Percentiles rank a stretch among this genome's conserved stretches.
Evolutionary conservation across 2,329 filamentous ascomycete genomes (phyloP).

Genomic region (Dactylonectria estremocensis): DNA sequence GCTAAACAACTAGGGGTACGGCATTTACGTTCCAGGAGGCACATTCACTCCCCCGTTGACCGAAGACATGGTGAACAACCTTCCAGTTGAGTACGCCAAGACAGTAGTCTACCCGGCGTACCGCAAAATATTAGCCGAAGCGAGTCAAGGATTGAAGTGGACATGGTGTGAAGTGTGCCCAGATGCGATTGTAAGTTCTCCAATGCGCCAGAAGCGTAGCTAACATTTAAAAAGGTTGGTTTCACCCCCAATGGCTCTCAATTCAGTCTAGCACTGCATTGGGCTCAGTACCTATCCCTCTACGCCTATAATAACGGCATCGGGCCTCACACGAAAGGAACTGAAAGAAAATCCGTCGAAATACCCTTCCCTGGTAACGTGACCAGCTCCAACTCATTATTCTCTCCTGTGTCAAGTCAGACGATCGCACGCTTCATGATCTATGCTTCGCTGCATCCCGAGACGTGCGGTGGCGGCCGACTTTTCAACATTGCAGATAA

Average conservation of each 20-base stretch:
- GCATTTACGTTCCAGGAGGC: constrained; percentile 54
- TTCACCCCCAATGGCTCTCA: constrained; percentile 57
- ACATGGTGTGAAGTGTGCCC: constrained; percentile 57
- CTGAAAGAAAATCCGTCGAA: not conserved
- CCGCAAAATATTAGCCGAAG: constrained; percentile 47
- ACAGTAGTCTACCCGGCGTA: constrained; percentile 54
- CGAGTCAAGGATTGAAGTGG: constrained; percentile 50
- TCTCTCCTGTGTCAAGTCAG: constrained; percentile 51
- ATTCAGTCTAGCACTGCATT: constrained; percentile 55
- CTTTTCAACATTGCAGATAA: constrained; percentile 53
- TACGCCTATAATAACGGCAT: constrained; percentile 49
- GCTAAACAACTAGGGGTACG: constrained; percentile 51
- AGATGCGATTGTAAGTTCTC: constrained; percentile 49
- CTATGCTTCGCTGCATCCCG: constrained; percentile 48
- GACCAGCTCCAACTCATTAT: constrained; percentile 37
- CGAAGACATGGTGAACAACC: constrained; percentile 51
- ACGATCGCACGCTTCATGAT: constrained; percentile 51
- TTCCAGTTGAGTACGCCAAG: constrained; percentile 52
- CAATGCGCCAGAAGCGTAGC: too few species aligned
- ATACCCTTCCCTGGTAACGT: too few species aligned
- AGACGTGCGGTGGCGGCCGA: constrained; percentile 44
- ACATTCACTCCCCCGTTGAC: constrained; percentile 51
- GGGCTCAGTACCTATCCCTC: constrained; percentile 56
- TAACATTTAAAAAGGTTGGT: constrained; percentile 30
- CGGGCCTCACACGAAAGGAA: not conserved